Evolutionary conservation across 176 grass and related monocot genomes (phyloP), one percentile per base, ranked within the genome.

Genomic region (Aegilops tauschii): DNA sequence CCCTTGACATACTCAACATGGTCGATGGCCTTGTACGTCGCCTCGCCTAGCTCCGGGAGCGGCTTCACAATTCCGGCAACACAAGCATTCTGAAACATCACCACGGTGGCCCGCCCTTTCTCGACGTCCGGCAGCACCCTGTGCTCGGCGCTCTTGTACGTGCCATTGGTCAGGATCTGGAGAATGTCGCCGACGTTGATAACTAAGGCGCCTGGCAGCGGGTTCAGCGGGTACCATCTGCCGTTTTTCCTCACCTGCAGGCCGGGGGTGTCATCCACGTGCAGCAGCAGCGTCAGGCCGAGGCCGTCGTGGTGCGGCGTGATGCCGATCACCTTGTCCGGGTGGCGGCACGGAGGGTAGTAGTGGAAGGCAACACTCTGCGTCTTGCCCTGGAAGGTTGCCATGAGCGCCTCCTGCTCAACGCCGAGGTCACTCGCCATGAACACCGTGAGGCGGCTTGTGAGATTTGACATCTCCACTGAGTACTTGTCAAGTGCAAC

Each of bases 121-220:
- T 70, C 34, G 3, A 0, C 6, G 34, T 70, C 34, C 17, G 8
- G 0, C 16, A 85, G 2, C 30, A 85, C 83, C 62, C 73, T 54
- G 44, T 77, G 83, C 82, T 76, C 58, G 9, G 78, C 64, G 84
- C 84, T 86, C 47, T n/a, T 12, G 14, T 86, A 79, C 5, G 9
- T 17, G 64, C 84, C 17, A 18, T 86, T 86, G 31, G 63, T 86
- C 0, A 86, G 31, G n/a, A 86, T 29, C 31, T 79, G 45, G 9
- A 86, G 84, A 16, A 59, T 69, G 75, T 86, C 34, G 31, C 32
- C 75, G 47, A 86, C 32, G 47, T 86, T 86, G 32, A 86, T 50
- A 16, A 86, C 17, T 9, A 86, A 30, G 75, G 84, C 32, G 3
- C 84, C 74, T 14, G 63, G 84, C n/a, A 54, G 62, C 14, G 83